Conservation (phyloP, 2,329 filamentous ascomycete genomes). For the Aulographum hederae region DNA sequence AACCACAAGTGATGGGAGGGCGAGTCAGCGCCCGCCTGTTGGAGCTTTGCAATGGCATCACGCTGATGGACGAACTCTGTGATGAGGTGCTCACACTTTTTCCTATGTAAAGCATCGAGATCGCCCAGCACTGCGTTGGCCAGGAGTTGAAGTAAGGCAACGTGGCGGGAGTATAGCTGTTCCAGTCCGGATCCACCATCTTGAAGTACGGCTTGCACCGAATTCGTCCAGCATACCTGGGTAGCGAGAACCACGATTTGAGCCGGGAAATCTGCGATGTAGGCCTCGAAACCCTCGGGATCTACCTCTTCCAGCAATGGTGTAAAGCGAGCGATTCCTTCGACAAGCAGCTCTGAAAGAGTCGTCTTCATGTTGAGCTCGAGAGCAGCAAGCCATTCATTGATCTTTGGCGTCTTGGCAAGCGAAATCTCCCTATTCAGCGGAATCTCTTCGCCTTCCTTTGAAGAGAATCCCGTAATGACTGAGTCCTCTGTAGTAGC, state of each 20-base stretch:
- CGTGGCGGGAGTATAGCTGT: constrained; percentile 60
- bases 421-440: constrained; percentile 86
- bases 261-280: constrained; percentile 69
- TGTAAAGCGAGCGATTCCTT: constrained; percentile 69
- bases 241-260: constrained; percentile 92
- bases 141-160: constrained; percentile 68
- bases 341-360: constrained; percentile 72
- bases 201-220: constrained; percentile 60
- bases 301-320: constrained; percentile 65
- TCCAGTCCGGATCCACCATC: constrained; percentile 53
- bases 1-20: constrained; percentile 82
- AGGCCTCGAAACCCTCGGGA: constrained; percentile 51
- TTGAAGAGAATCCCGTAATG: constrained; percentile 85
- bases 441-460: constrained; percentile 76
- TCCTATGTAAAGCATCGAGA: constrained; percentile 67
- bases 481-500: constrained; percentile 77
- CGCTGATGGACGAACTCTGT: constrained; percentile 98
- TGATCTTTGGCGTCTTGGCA: constrained; percentile 87
- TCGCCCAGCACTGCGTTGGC: constrained; percentile 82
- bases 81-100: constrained; percentile 97
- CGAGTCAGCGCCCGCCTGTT: constrained; percentile 53
- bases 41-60: constrained; percentile 76
- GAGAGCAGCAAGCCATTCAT: constrained; percentile 91
- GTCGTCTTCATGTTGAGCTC: constrained; percentile 90
- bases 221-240: constrained; percentile 83